A percentile compares a stretch with the other conserved stretches of the same genome.
phyloP scores from a whole-genome alignment of 257 asterid genomes.

The Pogostemon cablin region DNA sequence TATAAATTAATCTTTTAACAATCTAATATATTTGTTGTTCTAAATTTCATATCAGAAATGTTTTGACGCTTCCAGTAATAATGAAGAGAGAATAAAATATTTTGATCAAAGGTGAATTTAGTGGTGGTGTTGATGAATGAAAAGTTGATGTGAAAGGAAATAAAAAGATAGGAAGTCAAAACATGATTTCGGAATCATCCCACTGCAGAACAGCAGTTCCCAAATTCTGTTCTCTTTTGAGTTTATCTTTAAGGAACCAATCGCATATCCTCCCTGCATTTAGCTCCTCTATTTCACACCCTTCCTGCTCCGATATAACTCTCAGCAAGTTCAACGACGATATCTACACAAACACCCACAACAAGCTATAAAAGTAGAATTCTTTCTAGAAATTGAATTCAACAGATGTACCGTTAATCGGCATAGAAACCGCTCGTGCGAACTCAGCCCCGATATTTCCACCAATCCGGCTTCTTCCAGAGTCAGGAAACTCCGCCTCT shows the following conservation, averaged over 20 bases:
- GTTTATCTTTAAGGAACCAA: constrained; percentile 82
- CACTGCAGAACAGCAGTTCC: constrained; percentile 75
- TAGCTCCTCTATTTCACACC: constrained; percentile 72
- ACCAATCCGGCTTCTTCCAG: constrained; percentile 89
- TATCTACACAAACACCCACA: constrained; percentile 42
- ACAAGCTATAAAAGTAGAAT: neutral
- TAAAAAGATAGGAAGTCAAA: constrained; percentile 24
- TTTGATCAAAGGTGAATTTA: no score
- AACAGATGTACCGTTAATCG: constrained; percentile 63
- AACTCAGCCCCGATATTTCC: constrained; percentile 74
- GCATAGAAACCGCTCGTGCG: constrained; percentile 82
- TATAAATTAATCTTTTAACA: no score
- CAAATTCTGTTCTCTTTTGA: constrained; percentile 73
- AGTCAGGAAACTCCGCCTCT: constrained; percentile 53
- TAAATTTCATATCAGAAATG: no score
- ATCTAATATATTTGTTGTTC: no score
- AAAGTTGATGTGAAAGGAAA: no score
- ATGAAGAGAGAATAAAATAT: no score
- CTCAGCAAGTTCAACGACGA: constrained; percentile 73
- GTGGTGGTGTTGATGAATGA: no score
- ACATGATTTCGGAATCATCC: constrained; percentile 62
- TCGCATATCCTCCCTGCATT: constrained; percentile 82
- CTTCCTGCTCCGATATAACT: constrained; percentile 85
- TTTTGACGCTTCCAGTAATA: no score
- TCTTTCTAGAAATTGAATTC: neutral